Conservation (phyloP, 441 rosid genomes). For the Populus trichocarpa region DNA sequence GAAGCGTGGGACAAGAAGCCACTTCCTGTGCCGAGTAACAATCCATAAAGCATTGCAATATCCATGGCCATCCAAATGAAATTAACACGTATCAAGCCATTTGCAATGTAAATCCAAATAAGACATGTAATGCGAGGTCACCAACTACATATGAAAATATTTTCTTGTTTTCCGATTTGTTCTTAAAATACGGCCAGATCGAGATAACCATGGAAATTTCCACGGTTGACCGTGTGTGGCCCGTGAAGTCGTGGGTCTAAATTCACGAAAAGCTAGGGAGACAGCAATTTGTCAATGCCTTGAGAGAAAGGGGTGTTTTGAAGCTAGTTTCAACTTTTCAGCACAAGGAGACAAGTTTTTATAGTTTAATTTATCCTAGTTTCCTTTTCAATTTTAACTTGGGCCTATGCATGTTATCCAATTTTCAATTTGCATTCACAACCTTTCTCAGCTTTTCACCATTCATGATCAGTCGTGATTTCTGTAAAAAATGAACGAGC, state of each 20-base stretch:
- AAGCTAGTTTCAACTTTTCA: neutral
- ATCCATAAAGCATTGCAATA: neutral
- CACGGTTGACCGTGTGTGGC: neutral
- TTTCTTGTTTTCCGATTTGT: neutral
- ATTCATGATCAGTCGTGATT: no score
- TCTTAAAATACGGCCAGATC: neutral
- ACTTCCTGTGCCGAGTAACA: neutral
- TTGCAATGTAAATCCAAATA: neutral
- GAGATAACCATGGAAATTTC: neutral
- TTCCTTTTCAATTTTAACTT: no score
- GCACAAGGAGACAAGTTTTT: conserved; percentile 1
- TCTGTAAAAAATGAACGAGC: no score
- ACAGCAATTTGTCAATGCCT: conserved; percentile 16
- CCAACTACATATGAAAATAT: neutral
- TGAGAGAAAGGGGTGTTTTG: neutral
- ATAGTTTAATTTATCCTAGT: neutral
- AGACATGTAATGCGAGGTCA: neutral
- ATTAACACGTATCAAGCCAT: neutral
- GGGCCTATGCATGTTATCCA: neutral
- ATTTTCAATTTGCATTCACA: neutral
- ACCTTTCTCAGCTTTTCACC: neutral
- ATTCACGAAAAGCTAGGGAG: neutral
- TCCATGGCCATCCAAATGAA: neutral
- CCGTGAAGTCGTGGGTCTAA: neutral
- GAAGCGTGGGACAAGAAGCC: neutral